A percentile compares a stretch with the other conserved stretches of the same genome.
These are phyloP conservation scores for Kodamaea sagamina DNA, from an alignment of 805 yeast species.

Conservation along the genomic window DNA sequence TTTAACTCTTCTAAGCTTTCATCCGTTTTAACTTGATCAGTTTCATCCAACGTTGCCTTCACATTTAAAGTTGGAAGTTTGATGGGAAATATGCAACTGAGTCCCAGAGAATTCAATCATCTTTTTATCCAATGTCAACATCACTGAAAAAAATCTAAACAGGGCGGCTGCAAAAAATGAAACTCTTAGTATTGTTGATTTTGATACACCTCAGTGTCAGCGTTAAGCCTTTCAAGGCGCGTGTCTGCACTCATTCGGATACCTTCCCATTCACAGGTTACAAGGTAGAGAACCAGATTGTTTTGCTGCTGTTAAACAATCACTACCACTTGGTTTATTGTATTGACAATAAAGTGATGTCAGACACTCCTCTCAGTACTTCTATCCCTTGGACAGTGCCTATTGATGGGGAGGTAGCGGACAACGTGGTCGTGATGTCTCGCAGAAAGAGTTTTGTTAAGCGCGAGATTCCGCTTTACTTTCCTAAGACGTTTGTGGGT, in stretches of 20 bases:
- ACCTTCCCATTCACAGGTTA: constrained; percentile 26
- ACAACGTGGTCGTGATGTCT: constrained; percentile 19
- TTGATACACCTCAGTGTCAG: neutral
- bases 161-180: no score
- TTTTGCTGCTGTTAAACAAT: constrained; percentile 12
- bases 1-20: no score
- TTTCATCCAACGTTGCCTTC: no score
- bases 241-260: constrained; percentile 12
- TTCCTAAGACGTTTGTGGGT: constrained; percentile 32
- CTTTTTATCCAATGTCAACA: no score
- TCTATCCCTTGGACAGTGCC: constrained; percentile 29
- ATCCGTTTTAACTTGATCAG: no score
- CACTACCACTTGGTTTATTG: constrained; percentile 31
- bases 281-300: constrained; percentile 28
- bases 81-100: no score
- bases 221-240: neutral
- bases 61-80: no score
- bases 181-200: neutral
- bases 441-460: constrained; percentile 25
- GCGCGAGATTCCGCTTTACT: constrained; percentile 24
- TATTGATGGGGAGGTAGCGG: neutral
- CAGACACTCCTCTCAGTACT: constrained; percentile 19
- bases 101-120: no score
- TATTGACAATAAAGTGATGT: constrained; percentile 29
- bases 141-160: no score